phyloP scores from a whole-genome alignment of 1,139 yeast species.

The Yamadazyma membranifaciens region DNA sequence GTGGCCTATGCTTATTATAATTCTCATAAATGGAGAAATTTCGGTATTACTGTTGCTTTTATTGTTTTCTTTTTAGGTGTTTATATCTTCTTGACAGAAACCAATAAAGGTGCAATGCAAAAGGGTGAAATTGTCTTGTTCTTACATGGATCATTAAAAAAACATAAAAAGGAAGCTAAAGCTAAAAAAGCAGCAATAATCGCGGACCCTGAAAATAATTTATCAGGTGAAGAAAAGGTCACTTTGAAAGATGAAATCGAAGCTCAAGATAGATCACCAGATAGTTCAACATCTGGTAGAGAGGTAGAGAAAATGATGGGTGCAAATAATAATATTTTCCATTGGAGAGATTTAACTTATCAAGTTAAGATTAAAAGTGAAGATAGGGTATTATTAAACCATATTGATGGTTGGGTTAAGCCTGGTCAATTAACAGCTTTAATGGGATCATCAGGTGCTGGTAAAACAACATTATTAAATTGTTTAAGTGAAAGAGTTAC shows the following conservation, averaged over 20 bases:
- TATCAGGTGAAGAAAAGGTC: conserved; percentile 20
- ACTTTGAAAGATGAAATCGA: conserved; percentile 20
- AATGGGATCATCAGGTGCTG: conserved; percentile 91
- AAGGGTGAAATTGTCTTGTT: conserved; percentile 80
- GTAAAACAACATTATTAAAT: conserved; percentile 73
- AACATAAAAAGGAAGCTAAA: conserved; percentile 20
- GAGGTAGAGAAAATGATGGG: conserved; percentile 5
- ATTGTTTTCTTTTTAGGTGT: conserved; percentile 52
- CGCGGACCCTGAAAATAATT: conserved; percentile 16
- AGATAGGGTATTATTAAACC: conserved; percentile 60
- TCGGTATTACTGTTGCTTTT: conserved; percentile 66
- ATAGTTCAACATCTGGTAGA: neutral
- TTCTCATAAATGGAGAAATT: conserved; percentile 78
- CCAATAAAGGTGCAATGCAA: conserved; percentile 72
- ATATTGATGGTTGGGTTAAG: conserved; percentile 82
- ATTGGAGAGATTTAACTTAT: conserved; percentile 77
- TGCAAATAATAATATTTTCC: conserved; percentile 47
- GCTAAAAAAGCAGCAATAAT: conserved; percentile 7
- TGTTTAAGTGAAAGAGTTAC: conserved; percentile 78
- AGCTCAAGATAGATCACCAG: conserved; percentile 4
- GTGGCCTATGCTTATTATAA: conserved; percentile 48
- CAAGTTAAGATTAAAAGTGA: conserved; percentile 67
- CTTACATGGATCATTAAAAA: conserved; percentile 35
- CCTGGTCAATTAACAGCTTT: conserved; percentile 50
- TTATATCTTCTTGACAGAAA: conserved; percentile 60